Evolutionary conservation across 78 protist species (phyloP), one percentile per base, ranked within the genome.

Genomic region (Planoprotostelium fungivorum): DNA sequence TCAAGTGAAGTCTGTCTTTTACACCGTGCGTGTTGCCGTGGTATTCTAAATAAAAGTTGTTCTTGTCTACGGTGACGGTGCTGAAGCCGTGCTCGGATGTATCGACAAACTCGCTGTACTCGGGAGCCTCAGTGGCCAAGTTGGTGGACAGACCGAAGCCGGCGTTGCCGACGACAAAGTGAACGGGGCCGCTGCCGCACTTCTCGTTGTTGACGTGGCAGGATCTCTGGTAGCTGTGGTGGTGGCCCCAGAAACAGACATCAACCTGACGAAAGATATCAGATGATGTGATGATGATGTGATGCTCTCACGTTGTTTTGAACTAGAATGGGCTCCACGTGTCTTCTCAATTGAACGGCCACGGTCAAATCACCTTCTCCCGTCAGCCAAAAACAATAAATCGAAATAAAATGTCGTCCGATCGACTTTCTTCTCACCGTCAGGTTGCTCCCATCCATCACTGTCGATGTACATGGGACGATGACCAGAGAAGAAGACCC

Each of bases 401-500:
- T 88, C 84, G 9, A 31, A 90, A n/a, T 90, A 28, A n/a, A 1
- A 36, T 29, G 89, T 38, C 28, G 25, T 29, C 25, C 10, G 38
- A 87, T 31, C 10, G 89, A 87, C n/a, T 25, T 84, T 36, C 35
- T 23, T 83, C 1, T 16, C 5, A 37, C 73, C 10, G 34, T 63
- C 35, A 83, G 29, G 63, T 38, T 23, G 83, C 1, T 39, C 31
- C 36, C 36, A 87, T 1, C 36, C 36, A 35, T 73, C 87, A 87
- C 92, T 37, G 73, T 29, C 92, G 87, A 36, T 36, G 87, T 90
- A 90, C 92, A 90, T 90, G 84, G 96, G 96, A 34, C 96, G 51
- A 36, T 94, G 96, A 0, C 96, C 96, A 31, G 85, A 29, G 36
- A 91, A 85, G 38, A 94, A 73, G n/a, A 94, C n/a, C 96, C 96